These are phyloP conservation scores for Glonium stellatum DNA, from an alignment of 495 filamentous ascomycete species.

Conservation along the genomic window DNA sequence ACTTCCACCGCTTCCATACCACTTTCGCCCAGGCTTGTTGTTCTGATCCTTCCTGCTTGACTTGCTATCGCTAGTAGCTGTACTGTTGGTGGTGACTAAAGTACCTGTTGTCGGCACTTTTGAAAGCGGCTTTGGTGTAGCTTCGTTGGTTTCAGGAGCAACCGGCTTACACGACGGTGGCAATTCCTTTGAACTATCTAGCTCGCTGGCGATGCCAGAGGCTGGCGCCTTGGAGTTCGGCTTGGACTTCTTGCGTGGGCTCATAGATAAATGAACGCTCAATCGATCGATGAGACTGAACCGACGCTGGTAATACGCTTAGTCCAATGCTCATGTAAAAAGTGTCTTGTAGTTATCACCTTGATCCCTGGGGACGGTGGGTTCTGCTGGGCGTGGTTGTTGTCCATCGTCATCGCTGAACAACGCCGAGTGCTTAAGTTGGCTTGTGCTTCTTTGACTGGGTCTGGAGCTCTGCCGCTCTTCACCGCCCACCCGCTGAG, in stretches of 20 bases:
- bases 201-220: not conserved
- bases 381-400: not conserved
- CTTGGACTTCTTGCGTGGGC: slow-evolving; percentile 36
- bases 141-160: slow-evolving; percentile 3
- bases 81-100: not conserved
- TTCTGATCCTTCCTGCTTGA: slow-evolving; percentile 6
- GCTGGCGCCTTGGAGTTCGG: slow-evolving; percentile 28
- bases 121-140: slow-evolving; percentile 3
- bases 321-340: not conserved
- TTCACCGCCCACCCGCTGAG: not conserved
- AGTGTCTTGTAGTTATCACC: not conserved
- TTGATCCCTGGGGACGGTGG: not conserved
- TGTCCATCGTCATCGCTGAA: not conserved
- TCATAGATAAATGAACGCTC: slow-evolving; percentile 18
- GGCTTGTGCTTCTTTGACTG: not conserved
- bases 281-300: slow-evolving; percentile 7
- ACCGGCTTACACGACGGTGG: not conserved
- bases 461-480: not conserved
- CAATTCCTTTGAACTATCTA: not conserved
- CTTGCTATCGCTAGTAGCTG: not conserved
- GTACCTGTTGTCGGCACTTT: slow-evolving; percentile 9
- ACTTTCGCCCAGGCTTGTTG: slow-evolving; percentile 24
- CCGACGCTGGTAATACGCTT: not conserved
- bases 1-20: slow-evolving; percentile 29
- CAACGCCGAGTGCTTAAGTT: not conserved